phyloP scores from a whole-genome alignment of 345 rosid species.

The Euphorbia tirucalli region DNA sequence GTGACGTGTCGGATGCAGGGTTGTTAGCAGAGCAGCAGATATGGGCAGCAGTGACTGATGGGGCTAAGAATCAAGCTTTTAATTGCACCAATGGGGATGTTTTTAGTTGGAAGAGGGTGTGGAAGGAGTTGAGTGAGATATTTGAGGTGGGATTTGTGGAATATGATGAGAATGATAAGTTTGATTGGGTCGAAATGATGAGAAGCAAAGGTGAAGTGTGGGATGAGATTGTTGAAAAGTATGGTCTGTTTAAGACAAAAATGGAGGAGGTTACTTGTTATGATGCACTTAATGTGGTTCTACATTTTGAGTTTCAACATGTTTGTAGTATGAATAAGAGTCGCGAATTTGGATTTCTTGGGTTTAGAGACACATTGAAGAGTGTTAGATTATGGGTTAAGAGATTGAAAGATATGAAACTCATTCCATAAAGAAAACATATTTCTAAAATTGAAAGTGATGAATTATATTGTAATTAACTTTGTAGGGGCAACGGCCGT shows the following conservation, averaged over 20 bases:
- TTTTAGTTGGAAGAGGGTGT: constrained; percentile 32
- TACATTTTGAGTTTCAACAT: constrained; percentile 37
- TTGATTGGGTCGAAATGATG: constrained; percentile 26
- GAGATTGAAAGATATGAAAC: constrained; percentile 36
- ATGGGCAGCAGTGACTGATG: constrained; percentile 24
- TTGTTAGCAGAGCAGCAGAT: constrained; percentile 36
- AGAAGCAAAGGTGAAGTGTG: constrained; percentile 22
- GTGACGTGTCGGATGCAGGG: constrained; percentile 30
- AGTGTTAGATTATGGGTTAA: constrained; percentile 28
- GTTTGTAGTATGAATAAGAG: constrained; percentile 44
- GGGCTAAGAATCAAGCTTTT: constrained; percentile 32
- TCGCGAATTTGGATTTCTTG: constrained; percentile 36
- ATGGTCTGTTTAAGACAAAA: constrained; percentile 29
- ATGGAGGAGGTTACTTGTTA: constrained; percentile 32
- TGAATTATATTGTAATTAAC: no score
- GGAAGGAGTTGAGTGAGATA: constrained; percentile 24
- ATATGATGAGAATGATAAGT: constrained; percentile 30
- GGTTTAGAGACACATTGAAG: constrained; percentile 23
- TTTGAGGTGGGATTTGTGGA: constrained; percentile 31
- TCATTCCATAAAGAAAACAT: constrained; percentile 29
- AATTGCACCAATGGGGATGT: constrained; percentile 37
- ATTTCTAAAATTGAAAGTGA: no score
- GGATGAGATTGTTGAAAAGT: constrained; percentile 39
- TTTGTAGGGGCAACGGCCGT: no score
- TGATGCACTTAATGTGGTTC: constrained; percentile 9